Conservation (phyloP, 257 asterid genomes). For the Capsicum pubescens region DNA sequence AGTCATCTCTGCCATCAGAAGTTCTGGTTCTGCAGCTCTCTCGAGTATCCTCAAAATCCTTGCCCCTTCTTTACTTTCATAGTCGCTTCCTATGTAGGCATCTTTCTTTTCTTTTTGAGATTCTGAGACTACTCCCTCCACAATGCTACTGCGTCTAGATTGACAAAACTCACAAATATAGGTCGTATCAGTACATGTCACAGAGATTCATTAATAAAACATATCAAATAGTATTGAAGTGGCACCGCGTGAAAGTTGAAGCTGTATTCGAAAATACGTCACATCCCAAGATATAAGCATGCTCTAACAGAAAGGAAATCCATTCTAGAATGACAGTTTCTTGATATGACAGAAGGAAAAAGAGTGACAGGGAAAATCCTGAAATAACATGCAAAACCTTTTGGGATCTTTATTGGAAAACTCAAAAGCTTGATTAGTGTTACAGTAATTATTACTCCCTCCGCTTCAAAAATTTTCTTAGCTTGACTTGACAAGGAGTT, state of each 20-base stretch:
- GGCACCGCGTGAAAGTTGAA: neutral
- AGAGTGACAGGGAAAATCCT: neutral
- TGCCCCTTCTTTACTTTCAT: conserved; percentile 92
- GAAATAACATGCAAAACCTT: neutral
- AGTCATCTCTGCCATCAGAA: conserved; percentile 98
- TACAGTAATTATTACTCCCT: too few relatives aligned
- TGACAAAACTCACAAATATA: neutral
- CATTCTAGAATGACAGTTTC: neutral
- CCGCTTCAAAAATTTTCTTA: too few relatives aligned
- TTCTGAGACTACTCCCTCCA: conserved; percentile 78
- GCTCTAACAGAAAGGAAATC: neutral
- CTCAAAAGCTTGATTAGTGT: too few relatives aligned
- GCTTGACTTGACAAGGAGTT: too few relatives aligned
- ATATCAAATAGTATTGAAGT: conserved; percentile 18
- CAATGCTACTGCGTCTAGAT: conserved; percentile 70
- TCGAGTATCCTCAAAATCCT: conserved; percentile 85
- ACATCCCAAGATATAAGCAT: neutral
- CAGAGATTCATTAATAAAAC: conserved; percentile 10
- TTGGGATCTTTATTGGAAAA: too few relatives aligned
- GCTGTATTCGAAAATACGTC: neutral
- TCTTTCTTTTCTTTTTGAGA: conserved; percentile 61
- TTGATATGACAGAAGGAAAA: neutral
- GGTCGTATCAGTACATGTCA: conserved; percentile 26
- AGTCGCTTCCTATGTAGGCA: conserved; percentile 48
- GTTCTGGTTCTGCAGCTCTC: conserved; percentile 94